Base-by-base conservation (phyloP, 208 protist genomes). In the Plasmodiophora brassicae region DNA sequence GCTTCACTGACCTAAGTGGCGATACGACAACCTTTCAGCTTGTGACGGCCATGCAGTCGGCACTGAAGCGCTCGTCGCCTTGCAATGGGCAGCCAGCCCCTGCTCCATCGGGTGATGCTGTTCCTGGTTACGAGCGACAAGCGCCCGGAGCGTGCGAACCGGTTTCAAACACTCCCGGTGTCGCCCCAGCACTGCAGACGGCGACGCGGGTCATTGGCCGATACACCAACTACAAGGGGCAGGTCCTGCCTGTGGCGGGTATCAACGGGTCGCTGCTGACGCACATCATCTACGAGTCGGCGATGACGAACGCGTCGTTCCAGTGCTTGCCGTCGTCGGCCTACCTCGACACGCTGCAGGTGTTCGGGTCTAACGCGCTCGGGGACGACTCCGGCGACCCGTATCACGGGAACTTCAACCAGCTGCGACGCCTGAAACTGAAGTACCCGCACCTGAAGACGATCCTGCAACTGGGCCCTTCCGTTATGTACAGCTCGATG, bases 401-500 rank as follows among this genome's bases (percentile, higher is more conserved):
- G n/a, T 78, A 78, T 38, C 32, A 78, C 32, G 65, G 65, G 65
- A 5, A 78, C n/a, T 38, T 78, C 14, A 78, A 78, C n/a, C 65
- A 78, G 41, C 14, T 32, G 5, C 5, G 65, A 32, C 5, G n/a
- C 20, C 41, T 78, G 65, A 78, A 78, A 78, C 14, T 78, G 14
- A 38, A n/a, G 32, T 78, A 78, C 41, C 65, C 65, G 41, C 65
- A 78, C 65, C n/a, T 78, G 14, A 78, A 78, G n/a, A 78, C 65
- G n/a, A 78, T 78, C 65, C 5, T 78, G 65, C 10, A 78, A 8
- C 10, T 78, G 5, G n/a, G 14, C 5, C 5, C 14, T 8, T 78
- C 65, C n/a, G 5, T 14, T 36, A 32, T 14, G 32, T 32, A 44
- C 65, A 78, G 65, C 41, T 14, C 65, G n/a, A 32, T 32, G 5